A percentile compares a stretch with the other conserved stretches of the same genome.
Evolutionary conservation across 179 eudicot genomes (phyloP).

Genomic region (Amaranthus tricolor): DNA sequence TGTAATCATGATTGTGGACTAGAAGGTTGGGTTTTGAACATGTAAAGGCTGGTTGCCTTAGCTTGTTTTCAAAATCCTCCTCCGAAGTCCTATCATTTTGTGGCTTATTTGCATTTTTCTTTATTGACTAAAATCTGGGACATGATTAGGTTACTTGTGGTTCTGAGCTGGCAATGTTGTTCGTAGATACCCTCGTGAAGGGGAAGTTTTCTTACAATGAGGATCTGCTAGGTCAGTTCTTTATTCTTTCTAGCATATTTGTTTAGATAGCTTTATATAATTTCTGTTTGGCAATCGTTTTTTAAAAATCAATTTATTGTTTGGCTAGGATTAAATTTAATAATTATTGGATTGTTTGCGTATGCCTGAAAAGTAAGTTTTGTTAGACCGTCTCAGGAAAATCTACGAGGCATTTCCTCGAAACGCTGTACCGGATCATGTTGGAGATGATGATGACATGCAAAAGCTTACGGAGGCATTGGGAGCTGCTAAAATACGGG

Average conservation of each 20-base stretch:
- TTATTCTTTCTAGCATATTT: constrained; percentile 8
- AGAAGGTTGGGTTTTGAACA: not conserved
- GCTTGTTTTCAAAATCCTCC: not conserved
- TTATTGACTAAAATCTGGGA: constrained; percentile 4
- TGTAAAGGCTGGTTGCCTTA: not conserved
- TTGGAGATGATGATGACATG: constrained; percentile 84
- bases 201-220: constrained; percentile 62
- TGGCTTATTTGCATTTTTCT: constrained; percentile 6
- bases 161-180: constrained; percentile 78
- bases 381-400: constrained; percentile 74
- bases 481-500: constrained; percentile 87
- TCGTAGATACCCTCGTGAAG: constrained; percentile 81
- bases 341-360: not conserved
- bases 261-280: not conserved
- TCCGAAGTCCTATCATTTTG: not conserved
- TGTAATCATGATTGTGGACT: not conserved
- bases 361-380: constrained; percentile 28
- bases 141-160: constrained; percentile 83
- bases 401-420: constrained; percentile 78
- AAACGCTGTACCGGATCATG: constrained; percentile 63
- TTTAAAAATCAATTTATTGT: not conserved
- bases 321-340: not conserved
- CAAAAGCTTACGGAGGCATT: constrained; percentile 83
- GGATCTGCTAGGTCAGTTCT: constrained; percentile 65
- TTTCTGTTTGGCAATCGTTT: not conserved